phyloP scores from a whole-genome alignment of 1,284 basidiomycete genomes.

The Malassezia brasiliensis region DNA sequence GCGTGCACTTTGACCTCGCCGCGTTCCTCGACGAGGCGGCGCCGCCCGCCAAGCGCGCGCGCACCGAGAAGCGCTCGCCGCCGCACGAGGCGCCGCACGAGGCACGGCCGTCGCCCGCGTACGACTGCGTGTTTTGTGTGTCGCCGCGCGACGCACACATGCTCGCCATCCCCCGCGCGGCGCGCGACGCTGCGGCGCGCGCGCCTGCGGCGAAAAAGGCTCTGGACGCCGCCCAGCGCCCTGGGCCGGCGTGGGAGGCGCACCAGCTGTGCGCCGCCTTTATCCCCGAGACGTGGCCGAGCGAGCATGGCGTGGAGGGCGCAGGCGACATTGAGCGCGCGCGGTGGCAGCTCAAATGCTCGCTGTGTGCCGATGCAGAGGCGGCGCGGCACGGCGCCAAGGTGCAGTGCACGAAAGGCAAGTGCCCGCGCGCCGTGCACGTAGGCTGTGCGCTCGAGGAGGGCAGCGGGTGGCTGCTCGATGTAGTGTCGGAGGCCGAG shows the following conservation, averaged over 20 bases:
- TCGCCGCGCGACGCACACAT: constrained; percentile 25
- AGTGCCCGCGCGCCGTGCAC: constrained; percentile 85
- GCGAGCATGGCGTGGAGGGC: constrained; percentile 26
- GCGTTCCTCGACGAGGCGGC: constrained; percentile 24
- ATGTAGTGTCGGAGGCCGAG: constrained; percentile 23
- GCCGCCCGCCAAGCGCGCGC: not conserved
- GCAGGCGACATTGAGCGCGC: constrained; percentile 33
- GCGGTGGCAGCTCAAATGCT: constrained; percentile 59
- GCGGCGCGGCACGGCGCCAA: constrained; percentile 72
- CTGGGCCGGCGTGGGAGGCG: constrained; percentile 17
- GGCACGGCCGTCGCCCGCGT: not conserved
- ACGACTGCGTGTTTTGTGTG: constrained; percentile 48
- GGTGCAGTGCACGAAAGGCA: constrained; percentile 85
- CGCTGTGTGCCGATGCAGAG: constrained; percentile 62
- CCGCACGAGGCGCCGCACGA: not conserved
- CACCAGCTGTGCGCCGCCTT: constrained; percentile 43
- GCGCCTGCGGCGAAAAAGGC: not conserved
- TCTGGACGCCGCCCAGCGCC: not conserved
- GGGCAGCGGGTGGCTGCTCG: constrained; percentile 39
- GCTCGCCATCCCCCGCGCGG: constrained; percentile 22
- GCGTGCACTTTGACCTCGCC: constrained; percentile 44
- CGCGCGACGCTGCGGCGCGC: not conserved
- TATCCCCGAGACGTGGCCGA: constrained; percentile 42
- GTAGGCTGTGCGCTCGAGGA: constrained; percentile 65
- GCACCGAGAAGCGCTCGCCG: not conserved